Percentiles rank a stretch among this genome's conserved stretches.
phyloP scores from a whole-genome alignment of 2,329 filamentous ascomycete genomes.

The Fusarium pseudonygamai region DNA sequence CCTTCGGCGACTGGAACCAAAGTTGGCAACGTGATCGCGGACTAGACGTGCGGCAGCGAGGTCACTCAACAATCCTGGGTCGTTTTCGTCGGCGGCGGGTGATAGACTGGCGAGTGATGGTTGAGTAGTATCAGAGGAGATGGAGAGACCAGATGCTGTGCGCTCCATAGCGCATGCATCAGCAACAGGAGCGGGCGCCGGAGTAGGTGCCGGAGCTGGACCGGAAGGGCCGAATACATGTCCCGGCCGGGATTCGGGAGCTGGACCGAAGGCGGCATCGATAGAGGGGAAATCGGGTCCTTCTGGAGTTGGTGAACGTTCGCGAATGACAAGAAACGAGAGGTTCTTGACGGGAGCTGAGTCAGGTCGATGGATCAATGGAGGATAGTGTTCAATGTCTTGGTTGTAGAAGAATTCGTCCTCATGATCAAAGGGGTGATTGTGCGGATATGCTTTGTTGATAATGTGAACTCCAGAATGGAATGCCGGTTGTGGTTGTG shows the following conservation, averaged over 20 bases:
- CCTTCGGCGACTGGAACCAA: conserved; percentile 47
- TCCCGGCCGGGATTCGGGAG: conserved; percentile 29
- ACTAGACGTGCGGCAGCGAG: conserved; percentile 60
- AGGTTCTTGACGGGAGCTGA: conserved; percentile 47
- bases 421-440: conserved; percentile 9
- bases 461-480: conserved; percentile 13
- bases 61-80: conserved; percentile 54
- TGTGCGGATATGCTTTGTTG: conserved; percentile 16
- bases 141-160: conserved; percentile 60
- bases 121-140: conserved; percentile 53
- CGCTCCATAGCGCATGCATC: conserved; percentile 54
- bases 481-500: background rate
- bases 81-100: conserved; percentile 43
- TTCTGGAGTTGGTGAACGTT: conserved; percentile 44
- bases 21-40: conserved; percentile 56
- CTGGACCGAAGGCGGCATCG: conserved; percentile 21
- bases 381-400: conserved; percentile 21
- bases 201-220: background rate
- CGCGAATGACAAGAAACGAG: conserved; percentile 53
- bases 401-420: conserved; percentile 21
- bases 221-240: conserved; percentile 29
- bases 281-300: conserved; percentile 24
- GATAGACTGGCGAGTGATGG: conserved; percentile 41
- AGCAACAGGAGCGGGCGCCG: conserved; percentile 2
- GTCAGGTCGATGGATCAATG: conserved; percentile 28